phyloP scores from a whole-genome alignment of 2,329 filamentous ascomycete species.

The Colletotrichum coccodes region DNA sequence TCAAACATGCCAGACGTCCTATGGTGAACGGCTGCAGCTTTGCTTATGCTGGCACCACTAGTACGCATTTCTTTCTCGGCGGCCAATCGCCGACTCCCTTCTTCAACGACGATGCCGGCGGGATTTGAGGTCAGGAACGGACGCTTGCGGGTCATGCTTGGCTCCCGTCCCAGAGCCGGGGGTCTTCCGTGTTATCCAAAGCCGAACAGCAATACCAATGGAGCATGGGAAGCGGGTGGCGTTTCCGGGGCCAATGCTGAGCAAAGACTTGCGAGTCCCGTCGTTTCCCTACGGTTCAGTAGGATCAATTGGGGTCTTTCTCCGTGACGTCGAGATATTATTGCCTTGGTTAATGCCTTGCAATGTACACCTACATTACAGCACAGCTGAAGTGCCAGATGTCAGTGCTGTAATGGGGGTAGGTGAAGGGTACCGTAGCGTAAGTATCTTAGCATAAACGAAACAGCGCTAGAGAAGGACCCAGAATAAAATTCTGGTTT shows the following conservation, averaged over 20 bases:
- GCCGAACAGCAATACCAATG: not conserved
- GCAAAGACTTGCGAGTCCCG: not conserved
- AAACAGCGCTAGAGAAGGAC: conserved; percentile 28
- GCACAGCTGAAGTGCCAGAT: conserved; percentile 17
- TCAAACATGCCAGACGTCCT: not conserved
- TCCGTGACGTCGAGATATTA: not conserved
- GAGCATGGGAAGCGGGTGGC: not conserved
- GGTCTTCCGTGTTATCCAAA: not conserved
- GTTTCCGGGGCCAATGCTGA: not conserved
- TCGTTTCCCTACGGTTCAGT: not conserved
- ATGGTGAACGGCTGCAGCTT: too few species aligned
- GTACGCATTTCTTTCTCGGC: not conserved
- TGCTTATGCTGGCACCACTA: not conserved
- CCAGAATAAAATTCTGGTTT: conserved; percentile 30
- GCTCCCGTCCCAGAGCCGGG: not conserved
- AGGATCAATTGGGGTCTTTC: not conserved
- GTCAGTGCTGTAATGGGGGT: not conserved
- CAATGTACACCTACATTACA: not conserved
- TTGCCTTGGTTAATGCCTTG: not conserved
- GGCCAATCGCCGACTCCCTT: not conserved
- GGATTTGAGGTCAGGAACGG: not conserved
- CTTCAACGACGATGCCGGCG: not conserved
- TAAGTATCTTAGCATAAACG: conserved; percentile 3
- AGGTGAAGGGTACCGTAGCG: not conserved
- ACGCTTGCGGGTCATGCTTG: conserved; percentile 22